A percentile compares a stretch with the other conserved stretches of the same genome.
phyloP scores from a whole-genome alignment of 805 yeast genomes.

The Jamesozyma spencerorum region DNA sequence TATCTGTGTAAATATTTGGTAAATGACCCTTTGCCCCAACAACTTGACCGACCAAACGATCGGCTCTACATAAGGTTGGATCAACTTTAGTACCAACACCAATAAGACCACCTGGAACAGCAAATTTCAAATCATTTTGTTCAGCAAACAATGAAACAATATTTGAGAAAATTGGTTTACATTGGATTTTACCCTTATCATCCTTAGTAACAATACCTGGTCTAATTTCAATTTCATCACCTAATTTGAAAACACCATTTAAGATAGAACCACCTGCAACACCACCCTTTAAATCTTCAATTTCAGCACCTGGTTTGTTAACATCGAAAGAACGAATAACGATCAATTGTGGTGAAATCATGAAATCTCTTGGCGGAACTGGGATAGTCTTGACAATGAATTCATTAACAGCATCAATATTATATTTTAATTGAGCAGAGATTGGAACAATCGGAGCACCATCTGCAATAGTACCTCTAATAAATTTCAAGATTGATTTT shows the following conservation, averaged over 20 bases:
- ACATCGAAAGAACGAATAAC: constrained; percentile 98
- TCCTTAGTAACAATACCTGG: constrained; percentile 98
- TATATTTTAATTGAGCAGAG: constrained; percentile 96
- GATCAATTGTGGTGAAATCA: constrained; percentile 87
- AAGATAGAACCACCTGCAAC: constrained; percentile 99
- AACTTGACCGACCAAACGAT: constrained; percentile 97
- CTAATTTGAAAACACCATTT: constrained; percentile 92
- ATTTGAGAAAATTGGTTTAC: constrained; percentile 91
- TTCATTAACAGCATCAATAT: constrained; percentile 97
- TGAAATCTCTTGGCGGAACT: constrained; percentile 90
- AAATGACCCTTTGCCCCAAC: constrained; percentile 95
- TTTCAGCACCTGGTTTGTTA: constrained; percentile 97
- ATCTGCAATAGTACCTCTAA: constrained; percentile 97
- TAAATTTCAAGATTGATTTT: constrained; percentile 82
- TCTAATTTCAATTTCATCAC: constrained; percentile 97
- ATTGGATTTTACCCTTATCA: constrained; percentile 77
- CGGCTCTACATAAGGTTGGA: constrained; percentile 98
- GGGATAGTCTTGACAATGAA: constrained; percentile 90
- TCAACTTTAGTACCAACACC: constrained; percentile 99
- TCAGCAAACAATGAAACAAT: constrained; percentile 94
- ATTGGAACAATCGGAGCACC: constrained; percentile 99
- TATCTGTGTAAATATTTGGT: constrained; percentile 93
- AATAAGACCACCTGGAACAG: constrained; percentile 99
- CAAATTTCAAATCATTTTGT: constrained; percentile 93
- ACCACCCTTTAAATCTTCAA: constrained; percentile 96